Evolutionary conservation across 441 rosid genomes (phyloP), one percentile per base, ranked within the genome.

Genomic region (Populus tomentosa): DNA sequence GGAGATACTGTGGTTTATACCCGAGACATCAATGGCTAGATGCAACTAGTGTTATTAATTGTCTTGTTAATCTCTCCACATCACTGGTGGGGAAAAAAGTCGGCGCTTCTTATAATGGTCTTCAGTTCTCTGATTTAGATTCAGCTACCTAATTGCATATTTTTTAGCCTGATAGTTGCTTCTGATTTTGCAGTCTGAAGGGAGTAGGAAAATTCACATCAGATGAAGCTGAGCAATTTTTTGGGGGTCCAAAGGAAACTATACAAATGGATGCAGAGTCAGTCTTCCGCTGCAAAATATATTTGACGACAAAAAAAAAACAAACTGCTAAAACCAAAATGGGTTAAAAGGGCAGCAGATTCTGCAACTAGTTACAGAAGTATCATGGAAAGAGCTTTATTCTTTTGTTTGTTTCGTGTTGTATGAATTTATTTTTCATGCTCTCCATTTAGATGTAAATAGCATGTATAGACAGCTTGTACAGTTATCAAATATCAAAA

Each of bases 171-270:
- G 70, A 78, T 70, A 56, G 65, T 74, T 59, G 61, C 20, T 68
- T 6, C 10, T 69, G 77, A 23, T 65, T 70, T 78, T 80, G 72
- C 86, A 87, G 86, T 35, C 75, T 24, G 85, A 70, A 68, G 59
- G 53, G 35, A 82, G 78, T 33, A 66, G 80, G 78, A 82, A 78
- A 80, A 64, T 73, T 40, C 79, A 65, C 33, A 30, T 75, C 10
- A 75, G 78, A 7, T 75, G 73, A 77, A 69, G 38, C 14, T 7
- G 8, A 18, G 64, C 23, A 23, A 2, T 28, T 1, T 16, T 36
- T 71, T 70, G 4, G 13, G 7, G 35, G 65, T 6, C 5, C 24
- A 1, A 11, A 30, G 26, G 33, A 10, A 69, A 3, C 11, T 2
- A 21, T n/a, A 28, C 9, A 30, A 33, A 24, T 8, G 3, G n/a